Conservation (phyloP, 495 filamentous ascomycete genomes). For the Talaromyces ruber region DNA sequence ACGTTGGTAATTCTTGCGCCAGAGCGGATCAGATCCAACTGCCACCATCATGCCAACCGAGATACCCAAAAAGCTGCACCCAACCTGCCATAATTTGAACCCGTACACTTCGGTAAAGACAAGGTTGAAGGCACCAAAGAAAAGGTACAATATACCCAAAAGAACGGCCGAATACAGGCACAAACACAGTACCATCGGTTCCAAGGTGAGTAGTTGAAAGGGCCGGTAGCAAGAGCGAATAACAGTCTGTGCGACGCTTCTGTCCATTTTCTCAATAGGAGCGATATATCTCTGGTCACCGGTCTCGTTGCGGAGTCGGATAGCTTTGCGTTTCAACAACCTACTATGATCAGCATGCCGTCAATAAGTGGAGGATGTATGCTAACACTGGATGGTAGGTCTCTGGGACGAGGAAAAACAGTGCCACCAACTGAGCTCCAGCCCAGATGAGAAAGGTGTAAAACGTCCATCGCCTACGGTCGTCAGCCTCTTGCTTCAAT, state of each 20-base stretch:
- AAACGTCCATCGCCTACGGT: conserved; percentile 69
- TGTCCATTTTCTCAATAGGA: conserved; percentile 69
- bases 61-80: conserved; percentile 74
- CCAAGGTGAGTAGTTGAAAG: conserved; percentile 70
- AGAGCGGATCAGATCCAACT: conserved; percentile 64
- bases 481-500: neutral
- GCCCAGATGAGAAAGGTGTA: conserved; percentile 84
- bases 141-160: conserved; percentile 84
- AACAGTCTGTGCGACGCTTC: conserved; percentile 65
- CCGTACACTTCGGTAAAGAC: conserved; percentile 72
- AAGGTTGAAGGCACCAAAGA: conserved; percentile 87
- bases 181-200: conserved; percentile 81
- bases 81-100: conserved; percentile 73
- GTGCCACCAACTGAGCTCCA: conserved; percentile 45
- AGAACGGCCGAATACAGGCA: conserved; percentile 81
- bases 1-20: conserved; percentile 57
- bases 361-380: neutral
- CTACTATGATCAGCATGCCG: conserved; percentile 12
- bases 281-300: conserved; percentile 69
- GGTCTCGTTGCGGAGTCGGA: conserved; percentile 61
- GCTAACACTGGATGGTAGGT: conserved; percentile 71
- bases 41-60: conserved; percentile 71
- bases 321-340: conserved; percentile 68
- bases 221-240: conserved; percentile 65
- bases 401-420: conserved; percentile 75